Base-by-base conservation (phyloP, 73 alveolate species). In the Strombidium stylifer region DNA sequence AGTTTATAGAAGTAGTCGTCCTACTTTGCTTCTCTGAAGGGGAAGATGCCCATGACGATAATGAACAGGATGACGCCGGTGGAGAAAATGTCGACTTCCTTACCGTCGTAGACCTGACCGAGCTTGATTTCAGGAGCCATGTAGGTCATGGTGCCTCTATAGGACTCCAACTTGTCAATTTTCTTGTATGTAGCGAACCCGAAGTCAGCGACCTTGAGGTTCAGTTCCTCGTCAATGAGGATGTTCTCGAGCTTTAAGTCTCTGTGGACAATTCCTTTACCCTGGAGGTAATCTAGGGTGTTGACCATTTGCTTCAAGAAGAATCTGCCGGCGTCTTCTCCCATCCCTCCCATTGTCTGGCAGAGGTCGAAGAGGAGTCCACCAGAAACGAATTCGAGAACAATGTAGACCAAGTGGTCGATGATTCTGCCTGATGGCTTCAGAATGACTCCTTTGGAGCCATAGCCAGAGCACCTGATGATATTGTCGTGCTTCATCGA, bases 201-300 rank as follows among this genome's bases (percentile, higher is more conserved):
- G 19, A 18, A 42, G 20, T 18, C 54, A 42, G 20, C 26, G 4
- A 42, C 14, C 26, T 15, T 42, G 4, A 42, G 4, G 30, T 86
- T 81, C 51, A 65, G 72, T 11, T 77, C 37, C 34, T 69, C 65
- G 62, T 91, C 98, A 10, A 91, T 52, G 31, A 91, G 64, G 42
- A 91, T 60, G 59, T 91, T 91, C 61, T 91, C 98, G 5, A 90
- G 93, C 49, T 91, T 91, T 19, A 91, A 73, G 64, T 91, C 98
- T 46, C 95, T 48, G 53, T 91, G 98, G 40, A 79, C 69, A 40
- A 82, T 57, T 26, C 73, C 82, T 49, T 67, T 69, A 31, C 57
- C 56, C 42, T 87, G 91, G 34, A 91, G 44, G 68, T 82, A 79
- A 19, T 57, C 59, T 31, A 86, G 64, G 32, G 93, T 93, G 15